These are phyloP conservation scores for Cutaneotrichosporon dermatis DNA, from an alignment of 1,284 basidiomycete species.

Conservation along the genomic window DNA sequence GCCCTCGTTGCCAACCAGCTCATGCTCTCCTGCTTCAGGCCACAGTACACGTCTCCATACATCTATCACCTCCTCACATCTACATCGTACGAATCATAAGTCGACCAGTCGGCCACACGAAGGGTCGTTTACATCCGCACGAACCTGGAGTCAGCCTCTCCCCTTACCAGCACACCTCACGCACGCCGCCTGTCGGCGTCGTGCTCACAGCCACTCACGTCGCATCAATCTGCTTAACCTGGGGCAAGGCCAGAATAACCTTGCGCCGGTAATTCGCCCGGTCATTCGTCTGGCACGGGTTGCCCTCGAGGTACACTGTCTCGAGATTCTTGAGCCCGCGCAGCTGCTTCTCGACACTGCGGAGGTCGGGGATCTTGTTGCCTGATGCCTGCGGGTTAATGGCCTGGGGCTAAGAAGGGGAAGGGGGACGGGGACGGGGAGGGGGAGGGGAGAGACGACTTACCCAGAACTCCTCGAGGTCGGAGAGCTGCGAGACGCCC, in stretches of 20 bases:
- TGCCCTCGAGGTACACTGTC: conserved; percentile 92
- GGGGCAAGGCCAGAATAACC: conserved; percentile 79
- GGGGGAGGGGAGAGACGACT: no score
- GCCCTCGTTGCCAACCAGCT: no score
- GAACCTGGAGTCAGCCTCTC: neutral
- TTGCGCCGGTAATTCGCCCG: conserved; percentile 80
- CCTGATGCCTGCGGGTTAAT: conserved; percentile 71
- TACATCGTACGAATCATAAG: no score
- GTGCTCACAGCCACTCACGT: conserved; percentile 55
- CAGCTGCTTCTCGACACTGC: conserved; percentile 68
- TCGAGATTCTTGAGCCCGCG: conserved; percentile 62
- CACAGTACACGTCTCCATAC: no score
- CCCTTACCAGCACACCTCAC: no score
- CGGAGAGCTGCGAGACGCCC: conserved; percentile 68
- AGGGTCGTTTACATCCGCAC: neutral
- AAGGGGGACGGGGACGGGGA: no score
- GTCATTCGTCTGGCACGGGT: conserved; percentile 81
- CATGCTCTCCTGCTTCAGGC: no score
- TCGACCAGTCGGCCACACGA: no score
- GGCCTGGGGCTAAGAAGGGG: no score
- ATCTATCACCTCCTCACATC: no score
- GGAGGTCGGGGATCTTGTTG: conserved; percentile 72
- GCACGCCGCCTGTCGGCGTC: neutral
- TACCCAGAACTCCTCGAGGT: conserved; percentile 92
- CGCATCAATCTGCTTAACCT: conserved; percentile 90